phyloP scores from a whole-genome alignment of 2,329 filamentous ascomycete species.

The Colletotrichum coccodes region DNA sequence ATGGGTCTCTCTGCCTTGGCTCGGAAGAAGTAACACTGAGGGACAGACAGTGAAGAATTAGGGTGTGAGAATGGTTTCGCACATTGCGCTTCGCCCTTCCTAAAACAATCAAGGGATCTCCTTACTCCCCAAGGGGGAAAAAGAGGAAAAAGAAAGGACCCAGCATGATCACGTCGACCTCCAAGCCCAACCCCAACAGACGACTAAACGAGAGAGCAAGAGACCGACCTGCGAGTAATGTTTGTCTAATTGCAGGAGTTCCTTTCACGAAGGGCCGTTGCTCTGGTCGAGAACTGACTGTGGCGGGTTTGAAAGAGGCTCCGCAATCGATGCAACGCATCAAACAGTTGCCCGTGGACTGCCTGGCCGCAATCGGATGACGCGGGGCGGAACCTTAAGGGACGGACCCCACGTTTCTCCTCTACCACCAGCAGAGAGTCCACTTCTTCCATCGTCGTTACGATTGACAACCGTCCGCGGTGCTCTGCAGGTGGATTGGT shows the following conservation, averaged over 20 bases:
- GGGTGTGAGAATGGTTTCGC: not conserved
- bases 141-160: not conserved
- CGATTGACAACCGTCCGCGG: not conserved
- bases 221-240: too few relatives aligned
- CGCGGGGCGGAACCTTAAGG: not conserved
- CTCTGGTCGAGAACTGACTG: too few relatives aligned
- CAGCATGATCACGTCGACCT: too few relatives aligned
- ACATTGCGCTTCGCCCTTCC: constrained; percentile 12
- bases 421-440: not conserved
- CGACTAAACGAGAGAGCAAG: too few relatives aligned
- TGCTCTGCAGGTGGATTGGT: not conserved
- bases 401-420: constrained; percentile 25
- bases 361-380: not conserved
- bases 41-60: not conserved
- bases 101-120: not conserved
- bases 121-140: too few relatives aligned
- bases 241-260: too few relatives aligned
- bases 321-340: not conserved
- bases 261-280: too few relatives aligned
- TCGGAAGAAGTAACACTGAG: too few relatives aligned
- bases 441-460: not conserved
- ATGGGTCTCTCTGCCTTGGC: too few relatives aligned
- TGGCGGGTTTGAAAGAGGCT: not conserved
- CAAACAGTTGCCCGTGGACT: not conserved
- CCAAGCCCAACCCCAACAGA: not conserved